A percentile compares a stretch with the other conserved stretches of the same genome.
Evolutionary conservation across 140 eudicot genomes (phyloP).

Genomic region (Bidens hawaiensis): DNA sequence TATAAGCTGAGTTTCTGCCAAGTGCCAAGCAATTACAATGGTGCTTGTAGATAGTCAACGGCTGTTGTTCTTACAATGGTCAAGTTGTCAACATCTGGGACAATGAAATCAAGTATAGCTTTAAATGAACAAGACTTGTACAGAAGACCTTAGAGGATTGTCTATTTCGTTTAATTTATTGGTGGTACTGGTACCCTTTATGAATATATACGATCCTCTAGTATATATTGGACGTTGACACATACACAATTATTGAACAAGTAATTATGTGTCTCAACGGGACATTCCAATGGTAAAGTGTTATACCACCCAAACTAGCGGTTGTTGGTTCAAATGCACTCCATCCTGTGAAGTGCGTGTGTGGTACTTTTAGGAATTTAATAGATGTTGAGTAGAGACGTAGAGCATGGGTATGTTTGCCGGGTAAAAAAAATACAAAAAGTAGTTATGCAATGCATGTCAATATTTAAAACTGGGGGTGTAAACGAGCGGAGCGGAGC

Average conservation of each 20-base stretch:
- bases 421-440: too few relatives aligned
- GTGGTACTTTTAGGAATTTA: too few relatives aligned
- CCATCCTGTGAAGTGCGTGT: too few relatives aligned
- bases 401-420: too few relatives aligned
- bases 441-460: not conserved
- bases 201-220: not conserved
- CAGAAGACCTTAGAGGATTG: not conserved
- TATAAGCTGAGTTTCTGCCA: not conserved
- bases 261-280: too few relatives aligned
- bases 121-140: slow-evolving; percentile 6
- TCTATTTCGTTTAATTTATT: not conserved
- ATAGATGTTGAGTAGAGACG: too few relatives aligned
- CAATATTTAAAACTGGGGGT: not conserved
- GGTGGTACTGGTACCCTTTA: not conserved
- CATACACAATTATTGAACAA: slow-evolving; percentile 17
- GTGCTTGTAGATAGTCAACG: slow-evolving; percentile 7
- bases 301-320: too few relatives aligned
- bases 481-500: too few relatives aligned
- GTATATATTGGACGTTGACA: not conserved
- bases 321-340: too few relatives aligned
- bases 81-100: not conserved
- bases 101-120: not conserved
- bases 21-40: not conserved
- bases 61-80: not conserved
- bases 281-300: too few relatives aligned